Percentiles rank a stretch among this genome's conserved stretches.
Conservation (phyloP, 345 rosid genomes). For the Syzygium aqueum region DNA sequence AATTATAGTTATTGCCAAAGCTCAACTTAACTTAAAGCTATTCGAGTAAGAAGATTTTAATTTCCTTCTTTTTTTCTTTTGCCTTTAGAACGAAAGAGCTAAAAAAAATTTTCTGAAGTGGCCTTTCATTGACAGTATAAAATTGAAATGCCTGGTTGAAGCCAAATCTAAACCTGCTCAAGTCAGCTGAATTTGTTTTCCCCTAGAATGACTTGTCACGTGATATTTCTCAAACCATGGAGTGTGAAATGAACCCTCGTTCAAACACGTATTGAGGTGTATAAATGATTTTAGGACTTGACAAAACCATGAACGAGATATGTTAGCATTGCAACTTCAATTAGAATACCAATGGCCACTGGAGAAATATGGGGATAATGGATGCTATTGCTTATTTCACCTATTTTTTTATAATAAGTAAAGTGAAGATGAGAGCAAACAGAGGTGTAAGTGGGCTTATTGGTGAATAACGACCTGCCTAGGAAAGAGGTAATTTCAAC, state of each 20-base stretch:
- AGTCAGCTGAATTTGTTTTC: background rate
- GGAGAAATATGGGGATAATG: background rate
- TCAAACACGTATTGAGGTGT: background rate
- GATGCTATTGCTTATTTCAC: background rate
- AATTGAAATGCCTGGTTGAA: background rate
- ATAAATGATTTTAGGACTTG: background rate
- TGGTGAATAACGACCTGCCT: too few relatives aligned
- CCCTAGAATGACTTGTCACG: background rate
- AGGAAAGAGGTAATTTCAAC: background rate
- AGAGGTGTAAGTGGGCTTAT: background rate
- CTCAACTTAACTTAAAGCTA: background rate
- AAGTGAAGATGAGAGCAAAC: background rate
- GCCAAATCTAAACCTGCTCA: background rate
- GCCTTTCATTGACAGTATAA: background rate
- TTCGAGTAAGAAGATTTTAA: background rate
- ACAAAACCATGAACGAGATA: background rate
- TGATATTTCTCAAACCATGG: background rate
- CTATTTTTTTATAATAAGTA: background rate
- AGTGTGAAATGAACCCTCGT: background rate
- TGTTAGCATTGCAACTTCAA: background rate
- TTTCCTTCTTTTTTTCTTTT: background rate
- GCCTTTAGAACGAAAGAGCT: background rate
- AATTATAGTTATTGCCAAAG: background rate
- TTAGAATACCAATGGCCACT: background rate
- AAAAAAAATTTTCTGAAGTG: background rate